Evolutionary conservation across 1,284 basidiomycete species (phyloP).

Genomic region (Boletellus deceptivus): DNA sequence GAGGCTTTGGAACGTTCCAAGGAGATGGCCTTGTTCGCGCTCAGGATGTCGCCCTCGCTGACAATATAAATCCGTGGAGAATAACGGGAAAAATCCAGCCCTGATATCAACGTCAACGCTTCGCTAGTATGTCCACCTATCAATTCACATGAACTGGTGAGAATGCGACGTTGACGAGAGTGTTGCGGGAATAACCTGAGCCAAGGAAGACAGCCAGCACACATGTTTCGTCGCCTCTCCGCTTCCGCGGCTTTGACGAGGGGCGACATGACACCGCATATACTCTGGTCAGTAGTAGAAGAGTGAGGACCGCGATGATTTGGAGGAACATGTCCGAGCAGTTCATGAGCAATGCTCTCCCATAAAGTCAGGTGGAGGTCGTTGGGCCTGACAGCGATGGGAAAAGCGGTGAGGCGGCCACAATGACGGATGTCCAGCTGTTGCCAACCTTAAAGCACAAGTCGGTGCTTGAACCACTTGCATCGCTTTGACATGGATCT

Average conservation of each 20-base stretch:
- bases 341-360: too few relatives aligned
- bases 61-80: slow-evolving; percentile 79
- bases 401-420: not conserved
- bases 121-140: slow-evolving; percentile 95
- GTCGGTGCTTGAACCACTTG: not conserved
- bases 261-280: slow-evolving; percentile 16
- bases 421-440: not conserved
- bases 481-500: slow-evolving; percentile 24
- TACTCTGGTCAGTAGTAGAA: slow-evolving; percentile 22
- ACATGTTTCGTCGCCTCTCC: slow-evolving; percentile 31
- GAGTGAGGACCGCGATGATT: slow-evolving; percentile 1
- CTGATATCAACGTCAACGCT: slow-evolving; percentile 73
- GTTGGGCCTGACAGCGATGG: not conserved
- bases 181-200: slow-evolving; percentile 42
- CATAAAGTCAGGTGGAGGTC: not conserved
- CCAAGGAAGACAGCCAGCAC: slow-evolving; percentile 57
- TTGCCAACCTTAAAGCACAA: not conserved
- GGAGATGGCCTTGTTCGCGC: slow-evolving; percentile 64
- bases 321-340: slow-evolving; percentile 19
- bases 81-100: slow-evolving; percentile 78
- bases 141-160: slow-evolving; percentile 9
- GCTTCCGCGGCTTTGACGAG: slow-evolving; percentile 13
- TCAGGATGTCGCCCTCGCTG: slow-evolving; percentile 81
- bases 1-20: slow-evolving; percentile 54
- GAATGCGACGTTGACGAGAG: not conserved